Evolutionary conservation across 345 rosid species (phyloP).

Genomic region (Camelina hispida): DNA sequence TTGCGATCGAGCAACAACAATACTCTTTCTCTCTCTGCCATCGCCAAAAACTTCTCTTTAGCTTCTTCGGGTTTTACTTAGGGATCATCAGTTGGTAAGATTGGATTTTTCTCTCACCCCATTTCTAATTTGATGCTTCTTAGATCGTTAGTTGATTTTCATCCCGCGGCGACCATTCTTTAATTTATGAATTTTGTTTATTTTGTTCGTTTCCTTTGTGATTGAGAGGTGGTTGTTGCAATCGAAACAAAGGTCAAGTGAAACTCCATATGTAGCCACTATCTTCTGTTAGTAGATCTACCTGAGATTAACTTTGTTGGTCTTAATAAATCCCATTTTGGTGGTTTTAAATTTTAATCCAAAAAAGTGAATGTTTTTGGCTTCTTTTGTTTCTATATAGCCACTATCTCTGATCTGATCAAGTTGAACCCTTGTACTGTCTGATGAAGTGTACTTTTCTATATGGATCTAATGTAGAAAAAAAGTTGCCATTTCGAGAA

Average conservation of each 20-base stretch:
- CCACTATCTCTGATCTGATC: neutral
- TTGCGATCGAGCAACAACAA: no score
- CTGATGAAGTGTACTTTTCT: neutral
- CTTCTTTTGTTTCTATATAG: neutral
- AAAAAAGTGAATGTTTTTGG: neutral
- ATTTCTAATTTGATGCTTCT: no score
- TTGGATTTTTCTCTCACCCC: no score
- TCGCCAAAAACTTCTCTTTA: no score
- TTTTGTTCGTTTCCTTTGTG: neutral
- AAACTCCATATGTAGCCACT: neutral
- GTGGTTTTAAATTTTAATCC: neutral
- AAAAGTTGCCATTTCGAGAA: neutral
- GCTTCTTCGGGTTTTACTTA: no score
- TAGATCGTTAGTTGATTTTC: slow-evolving; percentile 3
- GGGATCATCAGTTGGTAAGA: no score
- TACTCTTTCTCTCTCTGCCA: no score
- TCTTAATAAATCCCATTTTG: neutral
- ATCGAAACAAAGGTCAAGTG: neutral
- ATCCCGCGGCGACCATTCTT: neutral
- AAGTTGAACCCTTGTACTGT: neutral
- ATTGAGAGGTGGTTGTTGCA: neutral
- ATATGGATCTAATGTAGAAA: neutral
- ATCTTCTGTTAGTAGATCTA: slow-evolving; percentile 10
- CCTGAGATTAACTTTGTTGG: neutral
- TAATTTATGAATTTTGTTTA: no score